A percentile compares a stretch with the other conserved stretches of the same genome.
Conservation (phyloP, 805 yeast genomes). For the Barnettozyma salicaria region DNA sequence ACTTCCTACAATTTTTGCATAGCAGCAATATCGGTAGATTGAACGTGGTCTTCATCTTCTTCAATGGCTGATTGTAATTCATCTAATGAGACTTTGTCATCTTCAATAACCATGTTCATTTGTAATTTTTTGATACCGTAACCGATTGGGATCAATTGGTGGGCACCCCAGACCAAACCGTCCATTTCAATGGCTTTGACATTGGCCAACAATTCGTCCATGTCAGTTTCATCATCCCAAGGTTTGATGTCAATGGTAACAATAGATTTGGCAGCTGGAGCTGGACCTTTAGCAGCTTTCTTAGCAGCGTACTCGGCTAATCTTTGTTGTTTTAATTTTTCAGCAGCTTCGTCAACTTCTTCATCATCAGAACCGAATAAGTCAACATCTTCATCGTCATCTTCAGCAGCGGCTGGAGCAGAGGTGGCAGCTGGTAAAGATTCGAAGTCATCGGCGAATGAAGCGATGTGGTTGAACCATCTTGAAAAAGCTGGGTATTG, state of each 20-base stretch:
- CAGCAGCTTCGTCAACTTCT: slow-evolving; percentile 96
- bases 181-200: slow-evolving; percentile 83
- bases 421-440: slow-evolving; percentile 71
- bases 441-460: slow-evolving; percentile 80
- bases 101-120: slow-evolving; percentile 97
- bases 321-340: slow-evolving; percentile 95
- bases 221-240: slow-evolving; percentile 99
- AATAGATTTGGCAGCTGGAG: slow-evolving; percentile 97
- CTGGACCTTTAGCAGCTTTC: slow-evolving; percentile 96
- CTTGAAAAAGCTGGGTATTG: slow-evolving; percentile 92
- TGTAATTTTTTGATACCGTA: slow-evolving; percentile 99
- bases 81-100: slow-evolving; percentile 88
- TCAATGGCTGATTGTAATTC: slow-evolving; percentile 71
- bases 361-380: slow-evolving; percentile 88
- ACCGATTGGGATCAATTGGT: slow-evolving; percentile 94
- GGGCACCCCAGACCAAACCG: slow-evolving; percentile 98
- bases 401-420: slow-evolving; percentile 58
- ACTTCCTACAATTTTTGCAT: slow-evolving; percentile 84
- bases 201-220: slow-evolving; percentile 79
- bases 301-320: slow-evolving; percentile 95
- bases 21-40: slow-evolving; percentile 98
- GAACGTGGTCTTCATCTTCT: slow-evolving; percentile 98
- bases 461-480: slow-evolving; percentile 98
- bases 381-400: slow-evolving; percentile 88
- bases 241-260: slow-evolving; percentile 98